Conservation (phyloP, 306 rosid genomes). For the Lagenaria siceraria region DNA sequence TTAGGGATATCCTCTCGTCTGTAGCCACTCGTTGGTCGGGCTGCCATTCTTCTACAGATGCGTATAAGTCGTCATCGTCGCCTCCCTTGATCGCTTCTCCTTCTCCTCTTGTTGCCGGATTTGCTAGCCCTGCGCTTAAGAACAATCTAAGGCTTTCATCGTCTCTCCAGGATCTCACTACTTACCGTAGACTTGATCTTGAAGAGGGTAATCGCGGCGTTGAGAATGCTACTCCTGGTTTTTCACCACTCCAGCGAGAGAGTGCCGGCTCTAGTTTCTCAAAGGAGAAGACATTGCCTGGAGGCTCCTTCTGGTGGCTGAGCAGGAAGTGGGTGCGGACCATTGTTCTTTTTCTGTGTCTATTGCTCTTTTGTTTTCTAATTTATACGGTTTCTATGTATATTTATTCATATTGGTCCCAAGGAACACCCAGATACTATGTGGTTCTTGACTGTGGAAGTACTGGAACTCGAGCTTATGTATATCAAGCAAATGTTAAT, state of each 20-base stretch:
- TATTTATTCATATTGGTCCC: conserved; percentile 53
- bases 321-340: conserved; percentile 43
- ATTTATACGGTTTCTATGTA: conserved; percentile 34
- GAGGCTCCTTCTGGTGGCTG: conserved; percentile 18
- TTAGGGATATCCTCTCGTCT: conserved; percentile 31
- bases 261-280: conserved; percentile 38
- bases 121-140: conserved; percentile 14
- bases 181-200: conserved; percentile 31
- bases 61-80: not conserved
- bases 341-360: conserved; percentile 25
- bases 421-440: conserved; percentile 46
- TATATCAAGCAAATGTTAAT: conserved; percentile 50
- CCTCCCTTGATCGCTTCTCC: conserved; percentile 7
- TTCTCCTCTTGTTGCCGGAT: conserved; percentile 13
- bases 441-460: conserved; percentile 91
- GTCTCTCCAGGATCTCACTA: conserved; percentile 74
- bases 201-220: conserved; percentile 5
- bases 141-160: conserved; percentile 49
- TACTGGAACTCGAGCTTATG: conserved; percentile 73
- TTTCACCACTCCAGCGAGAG: conserved; percentile 32
- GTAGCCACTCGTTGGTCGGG: conserved; percentile 21
- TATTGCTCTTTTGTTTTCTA: conserved; percentile 35
- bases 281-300: conserved; percentile 37
- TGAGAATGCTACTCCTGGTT: conserved; percentile 10
- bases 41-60: conserved; percentile 13